Evolutionary conservation across 495 filamentous ascomycete species (phyloP), one percentile per base, ranked within the genome.

Genomic region (Aspergillus coremiiformis): DNA sequence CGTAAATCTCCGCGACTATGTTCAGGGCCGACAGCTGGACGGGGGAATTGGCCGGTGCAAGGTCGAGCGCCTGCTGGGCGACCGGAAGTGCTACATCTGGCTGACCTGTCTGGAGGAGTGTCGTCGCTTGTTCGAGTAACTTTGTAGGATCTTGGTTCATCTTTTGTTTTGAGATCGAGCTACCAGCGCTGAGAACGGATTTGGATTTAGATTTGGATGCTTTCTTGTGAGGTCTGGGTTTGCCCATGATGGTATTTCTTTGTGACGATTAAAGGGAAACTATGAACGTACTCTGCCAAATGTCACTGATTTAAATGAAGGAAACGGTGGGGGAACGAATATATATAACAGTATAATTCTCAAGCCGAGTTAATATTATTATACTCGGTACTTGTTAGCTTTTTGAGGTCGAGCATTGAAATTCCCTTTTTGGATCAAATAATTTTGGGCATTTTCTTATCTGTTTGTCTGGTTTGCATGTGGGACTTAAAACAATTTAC

Each of bases 1-100:
- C 78, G 53, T 84, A 74, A 49, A 95, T 90, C 60, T 96, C 87
- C 26, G 84, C 94, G 30, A 96, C 76, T 5, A 95, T 65, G 32
- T 84, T 88, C 37, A 95, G 67, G 1, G 89, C 84, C 23, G 79
- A 82, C 39, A 87, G 79, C 39, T 72, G 68, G 48, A 60, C 42
- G 10, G 66, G 54, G 23, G 69, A 72, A 22, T 74, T 68, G 46
- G 67, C 65, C 21, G 66, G 54, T 33, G 67, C 62, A 21, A 68
- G 61, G 35, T 79, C 69, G 33, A 87, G 77, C 8, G 86, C 86
- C 33, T 78, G 71, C 50, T 81, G 72, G 17, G 85, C 87, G 20
- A 82, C 56, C 27, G 71, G 66, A n/a, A 87, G 77, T 5, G 92
- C 89, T 48, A 78, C 79, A 30, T 84, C 79, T 3, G 84, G 72